Evolutionary conservation across 371 early-diverging fungal species (phyloP).

Genomic region (Mycotypha africana): DNA sequence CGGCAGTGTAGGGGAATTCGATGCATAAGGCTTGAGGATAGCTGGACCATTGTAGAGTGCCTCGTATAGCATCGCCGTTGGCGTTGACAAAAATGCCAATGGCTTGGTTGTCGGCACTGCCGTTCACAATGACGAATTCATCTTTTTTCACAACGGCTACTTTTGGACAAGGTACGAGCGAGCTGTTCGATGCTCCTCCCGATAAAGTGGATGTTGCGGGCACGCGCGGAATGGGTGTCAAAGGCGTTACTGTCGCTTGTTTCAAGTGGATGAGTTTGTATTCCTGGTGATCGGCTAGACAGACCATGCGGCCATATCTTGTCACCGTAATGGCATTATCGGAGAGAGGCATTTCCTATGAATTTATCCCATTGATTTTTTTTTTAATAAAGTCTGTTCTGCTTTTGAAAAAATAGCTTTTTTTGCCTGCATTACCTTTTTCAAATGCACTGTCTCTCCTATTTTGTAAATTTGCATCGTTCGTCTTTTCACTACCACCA

Average conservation of each 20-base stretch:
- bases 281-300: constrained; percentile 59
- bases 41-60: constrained; percentile 73
- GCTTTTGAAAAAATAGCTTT: too few relatives aligned
- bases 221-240: constrained; percentile 57
- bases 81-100: constrained; percentile 74
- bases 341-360: constrained; percentile 60
- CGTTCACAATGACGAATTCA: constrained; percentile 74
- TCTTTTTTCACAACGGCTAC: constrained; percentile 55
- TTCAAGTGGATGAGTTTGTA: constrained; percentile 63
- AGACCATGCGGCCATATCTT: constrained; percentile 48
- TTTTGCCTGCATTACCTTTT: too few relatives aligned
- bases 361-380: not conserved
- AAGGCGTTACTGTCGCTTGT: constrained; percentile 39
- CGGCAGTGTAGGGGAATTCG: constrained; percentile 73
- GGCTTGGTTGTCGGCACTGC: constrained; percentile 40
- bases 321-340: constrained; percentile 59
- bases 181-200: constrained; percentile 35
- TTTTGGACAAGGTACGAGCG: constrained; percentile 49
- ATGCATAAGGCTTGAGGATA: constrained; percentile 67
- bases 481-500: constrained; percentile 61
- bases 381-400: too few relatives aligned
- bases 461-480: constrained; percentile 53
- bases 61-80: constrained; percentile 68
- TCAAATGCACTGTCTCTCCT: constrained; percentile 40
- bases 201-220: constrained; percentile 21